Conservation (phyloP, 177 flowering plant genomes). For the Vitis hybrid region DNA sequence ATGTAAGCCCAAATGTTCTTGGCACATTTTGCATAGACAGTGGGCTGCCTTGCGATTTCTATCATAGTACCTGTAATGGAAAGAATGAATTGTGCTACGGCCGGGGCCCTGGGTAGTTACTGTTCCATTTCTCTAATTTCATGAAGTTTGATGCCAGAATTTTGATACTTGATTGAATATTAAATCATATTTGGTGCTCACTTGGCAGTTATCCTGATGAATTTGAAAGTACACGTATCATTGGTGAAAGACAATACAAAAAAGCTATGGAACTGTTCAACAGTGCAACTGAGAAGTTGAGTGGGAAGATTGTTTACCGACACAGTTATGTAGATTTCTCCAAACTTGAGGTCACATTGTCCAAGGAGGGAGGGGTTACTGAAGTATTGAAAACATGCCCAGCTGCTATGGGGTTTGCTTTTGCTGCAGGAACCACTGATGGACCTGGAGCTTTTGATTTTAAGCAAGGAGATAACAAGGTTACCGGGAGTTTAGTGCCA, state of each 20-base stretch:
- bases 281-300: slow-evolving; percentile 60
- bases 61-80: slow-evolving; percentile 97
- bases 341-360: slow-evolving; percentile 57
- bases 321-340: slow-evolving; percentile 71
- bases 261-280: slow-evolving; percentile 66
- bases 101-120: slow-evolving; percentile 91
- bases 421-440: slow-evolving; percentile 91
- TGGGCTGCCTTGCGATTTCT: slow-evolving; percentile 96
- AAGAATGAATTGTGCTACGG: slow-evolving; percentile 97
- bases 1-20: slow-evolving; percentile 98
- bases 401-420: slow-evolving; percentile 85
- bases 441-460: slow-evolving; percentile 93
- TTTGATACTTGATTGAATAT: not conserved
- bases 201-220: slow-evolving; percentile 69
- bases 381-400: slow-evolving; percentile 70
- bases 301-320: slow-evolving; percentile 64
- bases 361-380: slow-evolving; percentile 41
- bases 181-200: not conserved
- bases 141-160: not conserved
- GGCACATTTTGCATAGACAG: slow-evolving; percentile 95
- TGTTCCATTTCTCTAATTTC: no score
- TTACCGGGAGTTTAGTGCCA: slow-evolving; percentile 6
- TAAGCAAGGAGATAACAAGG: slow-evolving; percentile 76
- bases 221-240: slow-evolving; percentile 81
- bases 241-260: slow-evolving; percentile 72